phyloP scores from a whole-genome alignment of 768 basidiomycete species.

The Porphyrellus cyaneotinctus region DNA sequence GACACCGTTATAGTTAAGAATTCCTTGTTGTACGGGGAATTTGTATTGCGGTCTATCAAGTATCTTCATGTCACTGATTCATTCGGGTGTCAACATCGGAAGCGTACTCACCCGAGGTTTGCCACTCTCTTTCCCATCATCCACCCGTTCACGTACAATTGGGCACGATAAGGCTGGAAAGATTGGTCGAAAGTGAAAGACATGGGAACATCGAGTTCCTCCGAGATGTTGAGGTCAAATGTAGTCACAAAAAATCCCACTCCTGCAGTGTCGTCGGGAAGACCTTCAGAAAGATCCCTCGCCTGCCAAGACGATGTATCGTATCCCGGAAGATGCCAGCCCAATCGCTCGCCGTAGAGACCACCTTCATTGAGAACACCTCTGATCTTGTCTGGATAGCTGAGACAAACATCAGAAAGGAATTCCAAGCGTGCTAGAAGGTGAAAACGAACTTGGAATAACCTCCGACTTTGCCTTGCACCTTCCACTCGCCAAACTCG shows the following conservation, averaged over 20 bases:
- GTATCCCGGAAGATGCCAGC: conserved; percentile 75
- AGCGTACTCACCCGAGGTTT: conserved; percentile 54
- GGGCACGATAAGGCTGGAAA: conserved; percentile 64
- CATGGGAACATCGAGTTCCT: conserved; percentile 60
- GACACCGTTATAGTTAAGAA: conserved; percentile 64
- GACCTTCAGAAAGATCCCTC: conserved; percentile 54
- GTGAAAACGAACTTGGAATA: conserved; percentile 50
- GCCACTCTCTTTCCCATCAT: conserved; percentile 81
- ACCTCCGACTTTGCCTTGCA: conserved; percentile 75
- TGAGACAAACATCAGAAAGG: conserved; percentile 26
- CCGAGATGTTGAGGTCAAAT: conserved; percentile 58
- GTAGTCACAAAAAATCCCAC: conserved; percentile 81
- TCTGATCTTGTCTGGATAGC: conserved; percentile 70
- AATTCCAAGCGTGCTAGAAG: not conserved
- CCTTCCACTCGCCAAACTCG: conserved; percentile 59
- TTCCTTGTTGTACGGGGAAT: conserved; percentile 83
- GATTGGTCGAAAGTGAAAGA: conserved; percentile 68
- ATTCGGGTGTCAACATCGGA: not conserved
- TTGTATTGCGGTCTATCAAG: conserved; percentile 63
- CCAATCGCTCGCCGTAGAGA: conserved; percentile 61
- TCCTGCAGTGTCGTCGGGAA: conserved; percentile 57
- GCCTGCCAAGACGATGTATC: conserved; percentile 56
- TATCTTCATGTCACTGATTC: conserved; percentile 2
- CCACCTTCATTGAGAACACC: conserved; percentile 73
- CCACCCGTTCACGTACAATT: conserved; percentile 84